Evolutionary conservation across 768 basidiomycete genomes (phyloP).

Genomic region (Hortiboletus campestris): DNA sequence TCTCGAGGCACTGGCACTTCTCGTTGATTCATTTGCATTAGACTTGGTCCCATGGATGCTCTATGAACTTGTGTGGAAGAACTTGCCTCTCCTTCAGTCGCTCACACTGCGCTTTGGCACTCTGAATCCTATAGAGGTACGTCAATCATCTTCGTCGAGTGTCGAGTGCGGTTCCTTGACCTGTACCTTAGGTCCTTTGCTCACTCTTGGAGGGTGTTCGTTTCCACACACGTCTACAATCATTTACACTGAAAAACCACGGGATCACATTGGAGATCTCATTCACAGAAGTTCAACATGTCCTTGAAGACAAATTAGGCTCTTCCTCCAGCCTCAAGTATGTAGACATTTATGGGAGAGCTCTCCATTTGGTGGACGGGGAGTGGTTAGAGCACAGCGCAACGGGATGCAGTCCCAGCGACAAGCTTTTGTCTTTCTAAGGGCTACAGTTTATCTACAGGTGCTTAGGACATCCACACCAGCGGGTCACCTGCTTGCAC

Average conservation of each 20-base stretch:
- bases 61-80: not conserved
- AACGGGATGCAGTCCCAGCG: not conserved
- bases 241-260: not conserved
- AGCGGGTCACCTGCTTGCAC: slow-evolving; percentile 50
- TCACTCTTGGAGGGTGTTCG: not conserved
- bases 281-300: not conserved
- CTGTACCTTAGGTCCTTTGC: not conserved
- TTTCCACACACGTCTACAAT: not conserved
- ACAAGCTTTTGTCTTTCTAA: not conserved
- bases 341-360: not conserved
- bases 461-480: slow-evolving; percentile 26
- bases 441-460: too few relatives aligned
- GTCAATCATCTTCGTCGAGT: not conserved
- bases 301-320: not conserved
- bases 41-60: not conserved
- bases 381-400: not conserved
- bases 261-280: not conserved
- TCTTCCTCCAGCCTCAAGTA: not conserved
- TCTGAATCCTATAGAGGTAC: not conserved
- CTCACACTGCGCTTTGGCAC: too few relatives aligned
- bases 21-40: not conserved
- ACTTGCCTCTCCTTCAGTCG: slow-evolving; percentile 1
- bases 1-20: not conserved
- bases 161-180: not conserved
- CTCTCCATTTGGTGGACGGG: slow-evolving; percentile 1